A percentile compares a stretch with the other conserved stretches of the same genome.
These are phyloP conservation scores for Colletotrichum orchidophilum DNA, from an alignment of 2,329 filamentous ascomycete species.

Conservation along the genomic window DNA sequence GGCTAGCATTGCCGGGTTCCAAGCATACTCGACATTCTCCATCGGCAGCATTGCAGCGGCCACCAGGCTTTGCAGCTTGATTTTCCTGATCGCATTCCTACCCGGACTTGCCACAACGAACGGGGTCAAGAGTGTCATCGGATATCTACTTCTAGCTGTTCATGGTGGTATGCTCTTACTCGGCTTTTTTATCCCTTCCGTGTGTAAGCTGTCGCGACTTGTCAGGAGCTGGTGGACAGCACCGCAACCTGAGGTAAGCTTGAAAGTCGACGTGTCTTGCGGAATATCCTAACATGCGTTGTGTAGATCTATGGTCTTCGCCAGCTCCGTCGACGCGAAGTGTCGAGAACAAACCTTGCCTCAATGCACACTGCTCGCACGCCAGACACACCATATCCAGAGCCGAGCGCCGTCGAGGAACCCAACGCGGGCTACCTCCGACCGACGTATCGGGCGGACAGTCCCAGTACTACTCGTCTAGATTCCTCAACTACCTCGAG, in stretches of 20 bases:
- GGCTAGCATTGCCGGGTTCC: slow-evolving; percentile 32
- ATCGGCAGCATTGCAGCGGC: slow-evolving; percentile 24
- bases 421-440: slow-evolving; percentile 12
- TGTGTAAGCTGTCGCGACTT: slow-evolving; percentile 38
- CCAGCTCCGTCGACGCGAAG: slow-evolving; percentile 39
- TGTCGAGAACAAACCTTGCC: slow-evolving; percentile 26
- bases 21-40: slow-evolving; percentile 29
- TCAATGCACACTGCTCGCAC: background rate
- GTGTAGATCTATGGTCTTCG: slow-evolving; percentile 36
- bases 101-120: slow-evolving; percentile 69
- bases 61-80: slow-evolving; percentile 60
- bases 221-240: slow-evolving; percentile 6
- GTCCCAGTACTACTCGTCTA: slow-evolving; percentile 14
- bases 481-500: slow-evolving; percentile 6
- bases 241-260: slow-evolving; percentile 32
- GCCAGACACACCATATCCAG: background rate
- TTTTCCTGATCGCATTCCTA: slow-evolving; percentile 55
- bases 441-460: slow-evolving; percentile 13
- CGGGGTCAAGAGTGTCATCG: slow-evolving; percentile 72
- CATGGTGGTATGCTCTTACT: slow-evolving; percentile 74
- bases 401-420: background rate
- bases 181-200: slow-evolving; percentile 73
- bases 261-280: too few relatives aligned
- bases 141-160: slow-evolving; percentile 72
- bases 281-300: background rate